A percentile compares a stretch with the other conserved stretches of the same genome.
Conservation (phyloP, 345 rosid species). For the Dovyalis caffra region DNA sequence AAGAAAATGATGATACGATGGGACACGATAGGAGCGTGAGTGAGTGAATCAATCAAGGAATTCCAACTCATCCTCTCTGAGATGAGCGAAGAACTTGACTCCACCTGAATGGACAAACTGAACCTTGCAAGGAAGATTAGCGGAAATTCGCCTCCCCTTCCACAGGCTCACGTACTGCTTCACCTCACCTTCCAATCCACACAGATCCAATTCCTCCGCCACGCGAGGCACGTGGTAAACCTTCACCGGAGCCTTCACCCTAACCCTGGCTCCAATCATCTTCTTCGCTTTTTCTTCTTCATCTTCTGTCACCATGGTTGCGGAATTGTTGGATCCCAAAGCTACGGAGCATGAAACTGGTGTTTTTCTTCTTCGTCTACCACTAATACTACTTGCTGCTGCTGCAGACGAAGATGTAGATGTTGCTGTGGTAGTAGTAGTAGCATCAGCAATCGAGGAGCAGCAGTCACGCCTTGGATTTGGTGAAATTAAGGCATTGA, state of each 20-base stretch:
- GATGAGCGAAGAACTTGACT: slow-evolving; percentile 92
- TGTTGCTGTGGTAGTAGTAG: neutral
- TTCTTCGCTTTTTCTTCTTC: slow-evolving; percentile 27
- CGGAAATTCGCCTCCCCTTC: slow-evolving; percentile 81
- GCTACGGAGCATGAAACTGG: slow-evolving; percentile 3
- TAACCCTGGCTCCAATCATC: slow-evolving; percentile 63
- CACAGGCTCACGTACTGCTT: slow-evolving; percentile 68
- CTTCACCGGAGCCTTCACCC: slow-evolving; percentile 76
- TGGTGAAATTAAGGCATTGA: neutral
- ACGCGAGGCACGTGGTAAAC: slow-evolving; percentile 84
- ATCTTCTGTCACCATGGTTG: neutral
- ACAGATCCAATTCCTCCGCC: slow-evolving; percentile 70
- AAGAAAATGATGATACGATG: neutral
- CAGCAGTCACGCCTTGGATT: neutral
- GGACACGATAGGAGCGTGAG: too few relatives aligned
- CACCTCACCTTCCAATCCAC: slow-evolving; percentile 71
- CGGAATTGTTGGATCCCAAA: slow-evolving; percentile 7
- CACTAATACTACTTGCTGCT: neutral
- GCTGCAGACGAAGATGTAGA: neutral
- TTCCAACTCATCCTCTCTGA: slow-evolving; percentile 83
- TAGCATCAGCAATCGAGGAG: neutral
- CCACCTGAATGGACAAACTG: slow-evolving; percentile 62
- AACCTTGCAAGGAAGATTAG: slow-evolving; percentile 80
- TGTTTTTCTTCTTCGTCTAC: neutral
- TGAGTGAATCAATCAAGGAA: slow-evolving; percentile 32